phyloP scores from a whole-genome alignment of 164 flowering plant species.

The Protea cynaroides region DNA sequence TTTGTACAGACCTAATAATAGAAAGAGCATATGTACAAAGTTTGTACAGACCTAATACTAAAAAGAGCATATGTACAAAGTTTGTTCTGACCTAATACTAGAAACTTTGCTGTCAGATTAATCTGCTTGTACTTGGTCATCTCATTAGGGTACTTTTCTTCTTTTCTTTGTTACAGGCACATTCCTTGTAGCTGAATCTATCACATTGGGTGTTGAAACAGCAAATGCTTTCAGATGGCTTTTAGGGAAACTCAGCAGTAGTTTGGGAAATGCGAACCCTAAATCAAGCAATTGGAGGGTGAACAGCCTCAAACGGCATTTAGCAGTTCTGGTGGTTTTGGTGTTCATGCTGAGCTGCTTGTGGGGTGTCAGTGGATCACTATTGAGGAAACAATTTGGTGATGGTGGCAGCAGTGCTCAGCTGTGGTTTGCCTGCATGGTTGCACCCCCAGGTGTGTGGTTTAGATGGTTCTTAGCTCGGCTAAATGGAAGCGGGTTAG shows the following conservation, averaged over 20 bases:
- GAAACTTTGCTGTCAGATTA: background rate
- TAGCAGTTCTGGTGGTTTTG: slow-evolving; percentile 32
- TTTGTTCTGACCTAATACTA: no score
- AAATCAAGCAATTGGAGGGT: slow-evolving; percentile 23
- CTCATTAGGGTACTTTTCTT: background rate
- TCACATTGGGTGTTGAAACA: slow-evolving; percentile 62
- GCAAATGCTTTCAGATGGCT: slow-evolving; percentile 65
- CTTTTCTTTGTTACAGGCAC: slow-evolving; percentile 42
- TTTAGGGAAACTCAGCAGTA: slow-evolving; percentile 14
- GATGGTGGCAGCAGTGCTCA: slow-evolving; percentile 37
- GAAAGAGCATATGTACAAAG: background rate
- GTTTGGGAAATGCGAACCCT: slow-evolving; percentile 5
- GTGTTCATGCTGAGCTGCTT: slow-evolving; percentile 33
- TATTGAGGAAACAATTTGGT: slow-evolving; percentile 35
- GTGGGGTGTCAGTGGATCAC: slow-evolving; percentile 43
- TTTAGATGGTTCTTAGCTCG: slow-evolving; percentile 80
- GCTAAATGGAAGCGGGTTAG: slow-evolving; percentile 77
- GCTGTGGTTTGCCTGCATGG: slow-evolving; percentile 80
- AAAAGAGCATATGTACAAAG: background rate
- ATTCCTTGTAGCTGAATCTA: slow-evolving; percentile 52
- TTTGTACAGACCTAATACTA: no score
- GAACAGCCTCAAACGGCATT: slow-evolving; percentile 27
- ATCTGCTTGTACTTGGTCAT: background rate
- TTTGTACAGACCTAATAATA: no score
- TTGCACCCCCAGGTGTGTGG: slow-evolving; percentile 90